Percentiles rank a stretch among this genome's conserved stretches.
These are phyloP conservation scores for Microsporum ferrugineum DNA, from an alignment of 2,329 filamentous ascomycete genomes.

Conservation along the genomic window DNA sequence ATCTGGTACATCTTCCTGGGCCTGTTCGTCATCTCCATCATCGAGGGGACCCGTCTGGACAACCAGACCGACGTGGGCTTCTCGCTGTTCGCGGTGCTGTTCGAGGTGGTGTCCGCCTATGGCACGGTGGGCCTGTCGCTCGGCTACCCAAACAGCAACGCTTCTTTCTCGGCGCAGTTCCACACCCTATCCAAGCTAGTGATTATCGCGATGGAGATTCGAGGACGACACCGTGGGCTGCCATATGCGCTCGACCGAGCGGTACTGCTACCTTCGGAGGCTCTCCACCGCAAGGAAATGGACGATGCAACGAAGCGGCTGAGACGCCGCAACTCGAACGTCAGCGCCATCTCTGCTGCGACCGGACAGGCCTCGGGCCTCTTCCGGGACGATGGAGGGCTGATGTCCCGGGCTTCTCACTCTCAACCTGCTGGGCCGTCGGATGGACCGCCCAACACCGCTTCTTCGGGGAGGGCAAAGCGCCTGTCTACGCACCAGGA, in stretches of 20 bases:
- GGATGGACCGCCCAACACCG: background rate
- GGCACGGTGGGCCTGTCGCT: slow-evolving; percentile 88
- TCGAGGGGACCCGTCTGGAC: slow-evolving; percentile 63
- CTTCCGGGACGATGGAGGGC: background rate
- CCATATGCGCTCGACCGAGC: slow-evolving; percentile 59
- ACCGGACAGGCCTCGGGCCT: background rate
- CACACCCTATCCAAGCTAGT: slow-evolving; percentile 55
- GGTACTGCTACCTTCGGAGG: slow-evolving; percentile 55
- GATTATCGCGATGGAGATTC: slow-evolving; percentile 56
- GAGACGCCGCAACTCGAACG: slow-evolving; percentile 28
- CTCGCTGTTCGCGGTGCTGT: slow-evolving; percentile 58
- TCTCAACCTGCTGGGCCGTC: background rate
- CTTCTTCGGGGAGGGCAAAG: background rate
- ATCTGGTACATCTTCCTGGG: slow-evolving; percentile 94
- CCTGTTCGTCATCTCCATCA: slow-evolving; percentile 82
- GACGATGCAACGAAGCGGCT: slow-evolving; percentile 39
- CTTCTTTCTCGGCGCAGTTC: slow-evolving; percentile 76
- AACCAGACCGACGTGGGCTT: slow-evolving; percentile 48
- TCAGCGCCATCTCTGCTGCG: slow-evolving; percentile 17
- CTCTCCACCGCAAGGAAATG: slow-evolving; percentile 50
- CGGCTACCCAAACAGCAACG: slow-evolving; percentile 63
- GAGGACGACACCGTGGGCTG: slow-evolving; percentile 53
- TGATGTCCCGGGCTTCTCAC: background rate
- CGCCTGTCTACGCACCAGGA: slow-evolving; percentile 1
- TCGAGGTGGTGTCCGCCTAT: slow-evolving; percentile 82